Evolutionary conservation across 257 asterid genomes (phyloP).

Genomic region (Solanum pimpinellifolium): DNA sequence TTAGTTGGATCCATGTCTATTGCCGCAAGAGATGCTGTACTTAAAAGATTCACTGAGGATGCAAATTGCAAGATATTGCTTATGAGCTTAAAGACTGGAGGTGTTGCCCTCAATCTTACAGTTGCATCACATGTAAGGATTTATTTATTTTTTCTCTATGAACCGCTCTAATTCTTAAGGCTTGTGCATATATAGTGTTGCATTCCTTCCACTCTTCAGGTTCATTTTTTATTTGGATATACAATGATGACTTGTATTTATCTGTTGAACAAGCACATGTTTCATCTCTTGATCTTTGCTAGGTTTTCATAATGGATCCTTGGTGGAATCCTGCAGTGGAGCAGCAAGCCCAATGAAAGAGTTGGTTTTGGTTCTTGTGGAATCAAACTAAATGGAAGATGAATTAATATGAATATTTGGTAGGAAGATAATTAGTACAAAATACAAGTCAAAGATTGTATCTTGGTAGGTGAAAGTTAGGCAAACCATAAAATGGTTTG

Average conservation of each 20-base stretch:
- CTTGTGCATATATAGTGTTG: too few relatives aligned
- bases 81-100: slow-evolving; percentile 91
- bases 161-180: too few relatives aligned
- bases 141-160: too few relatives aligned
- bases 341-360: slow-evolving; percentile 85
- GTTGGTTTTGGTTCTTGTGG: too few relatives aligned
- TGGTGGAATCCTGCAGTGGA: slow-evolving; percentile 99
- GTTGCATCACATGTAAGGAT: slow-evolving; percentile 77
- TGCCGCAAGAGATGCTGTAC: slow-evolving; percentile 67
- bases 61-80: slow-evolving; percentile 71
- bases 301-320: slow-evolving; percentile 97
- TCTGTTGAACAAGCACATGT: not conserved
- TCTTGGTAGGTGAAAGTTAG: too few relatives aligned
- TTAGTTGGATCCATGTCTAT: slow-evolving; percentile 82
- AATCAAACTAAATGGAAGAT: too few relatives aligned
- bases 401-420: too few relatives aligned
- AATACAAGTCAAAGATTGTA: too few relatives aligned
- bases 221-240: too few relatives aligned
- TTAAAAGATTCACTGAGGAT: slow-evolving; percentile 57
- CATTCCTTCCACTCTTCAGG: too few relatives aligned
- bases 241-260: not conserved
- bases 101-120: slow-evolving; percentile 88
- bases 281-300: not conserved
- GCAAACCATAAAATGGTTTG: too few relatives aligned
- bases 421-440: too few relatives aligned